Percentiles rank a stretch among this genome's conserved stretches.
Evolutionary conservation across 345 rosid species (phyloP).

Genomic region (Crucihimalaya himalaica): DNA sequence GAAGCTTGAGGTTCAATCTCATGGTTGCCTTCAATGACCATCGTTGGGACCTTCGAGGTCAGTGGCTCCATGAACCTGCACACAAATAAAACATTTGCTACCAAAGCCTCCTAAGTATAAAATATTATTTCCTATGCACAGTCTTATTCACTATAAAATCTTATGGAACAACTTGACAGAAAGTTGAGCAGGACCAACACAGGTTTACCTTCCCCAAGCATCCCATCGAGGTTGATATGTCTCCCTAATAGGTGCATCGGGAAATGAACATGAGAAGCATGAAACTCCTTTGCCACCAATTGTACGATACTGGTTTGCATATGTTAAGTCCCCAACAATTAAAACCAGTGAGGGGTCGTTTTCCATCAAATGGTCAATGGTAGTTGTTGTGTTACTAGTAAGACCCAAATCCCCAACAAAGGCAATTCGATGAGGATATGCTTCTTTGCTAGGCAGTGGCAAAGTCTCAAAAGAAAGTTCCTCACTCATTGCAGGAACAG

Average conservation of each 20-base stretch:
- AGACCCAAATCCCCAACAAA: constrained; percentile 86
- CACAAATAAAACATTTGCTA: neutral
- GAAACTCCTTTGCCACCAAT: constrained; percentile 72
- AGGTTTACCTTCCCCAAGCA: constrained; percentile 81
- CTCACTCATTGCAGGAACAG: constrained; percentile 71
- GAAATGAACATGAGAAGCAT: constrained; percentile 74
- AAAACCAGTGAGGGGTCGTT: constrained; percentile 74
- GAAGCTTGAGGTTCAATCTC: constrained; percentile 82
- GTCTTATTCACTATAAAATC: neutral
- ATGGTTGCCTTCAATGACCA: constrained; percentile 90
- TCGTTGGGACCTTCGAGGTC: constrained; percentile 77
- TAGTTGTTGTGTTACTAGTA: constrained; percentile 75
- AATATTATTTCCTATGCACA: no score
- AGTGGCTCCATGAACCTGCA: constrained; percentile 85
- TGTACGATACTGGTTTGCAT: constrained; percentile 84
- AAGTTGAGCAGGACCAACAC: neutral
- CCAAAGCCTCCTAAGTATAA: neutral
- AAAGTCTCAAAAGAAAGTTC: constrained; percentile 60
- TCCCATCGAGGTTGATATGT: constrained; percentile 96
- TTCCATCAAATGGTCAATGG: constrained; percentile 59
- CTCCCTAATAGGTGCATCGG: constrained; percentile 77
- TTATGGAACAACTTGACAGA: neutral
- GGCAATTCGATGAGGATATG: constrained; percentile 68
- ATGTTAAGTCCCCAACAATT: constrained; percentile 78
- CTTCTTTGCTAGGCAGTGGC: constrained; percentile 49